Conservation (phyloP, 768 basidiomycete species). For the Termitomyces sp. region DNA sequence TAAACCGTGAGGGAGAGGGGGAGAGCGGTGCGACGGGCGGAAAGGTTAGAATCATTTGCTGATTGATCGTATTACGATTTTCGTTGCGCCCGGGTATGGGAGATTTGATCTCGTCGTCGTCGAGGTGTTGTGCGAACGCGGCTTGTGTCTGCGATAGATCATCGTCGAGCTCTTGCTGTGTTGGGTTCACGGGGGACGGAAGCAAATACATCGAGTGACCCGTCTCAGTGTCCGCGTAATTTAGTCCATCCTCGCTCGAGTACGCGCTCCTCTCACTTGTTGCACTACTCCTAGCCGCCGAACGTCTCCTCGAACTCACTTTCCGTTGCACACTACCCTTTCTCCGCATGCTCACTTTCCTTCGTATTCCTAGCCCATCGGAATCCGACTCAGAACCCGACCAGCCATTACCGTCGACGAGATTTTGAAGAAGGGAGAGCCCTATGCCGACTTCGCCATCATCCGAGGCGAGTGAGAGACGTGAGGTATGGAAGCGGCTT, state of each 20-base stretch:
- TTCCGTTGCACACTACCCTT: background rate
- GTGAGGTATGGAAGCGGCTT: conserved; percentile 11
- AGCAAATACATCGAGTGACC: conserved; percentile 3
- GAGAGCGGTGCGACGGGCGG: conserved; percentile 17
- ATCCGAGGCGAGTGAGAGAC: background rate
- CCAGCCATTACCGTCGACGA: conserved; percentile 28
- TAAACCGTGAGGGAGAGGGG: conserved; percentile 7
- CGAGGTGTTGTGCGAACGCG: background rate
- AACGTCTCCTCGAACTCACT: background rate
- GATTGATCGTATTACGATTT: background rate
- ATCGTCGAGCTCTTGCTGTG: conserved; percentile 8
- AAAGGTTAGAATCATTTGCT: conserved; percentile 10
- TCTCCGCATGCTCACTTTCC: background rate
- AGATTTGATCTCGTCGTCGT: background rate
- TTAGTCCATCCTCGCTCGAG: conserved; percentile 10
- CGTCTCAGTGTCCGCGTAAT: conserved; percentile 17
- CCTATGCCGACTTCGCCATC: conserved; percentile 70
- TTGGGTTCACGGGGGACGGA: background rate
- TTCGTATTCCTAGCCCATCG: background rate
- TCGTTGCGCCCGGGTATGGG: background rate
- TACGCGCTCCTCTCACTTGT: conserved; percentile 17
- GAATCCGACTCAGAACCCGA: conserved; percentile 23
- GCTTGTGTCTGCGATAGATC: conserved; percentile 7
- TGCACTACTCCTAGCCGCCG: conserved; percentile 6
- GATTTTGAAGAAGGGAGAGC: conserved; percentile 53